Percentiles rank a stretch among this genome's conserved stretches.
phyloP scores from a whole-genome alignment of 257 asterid genomes.

The Capsicum baccatum region DNA sequence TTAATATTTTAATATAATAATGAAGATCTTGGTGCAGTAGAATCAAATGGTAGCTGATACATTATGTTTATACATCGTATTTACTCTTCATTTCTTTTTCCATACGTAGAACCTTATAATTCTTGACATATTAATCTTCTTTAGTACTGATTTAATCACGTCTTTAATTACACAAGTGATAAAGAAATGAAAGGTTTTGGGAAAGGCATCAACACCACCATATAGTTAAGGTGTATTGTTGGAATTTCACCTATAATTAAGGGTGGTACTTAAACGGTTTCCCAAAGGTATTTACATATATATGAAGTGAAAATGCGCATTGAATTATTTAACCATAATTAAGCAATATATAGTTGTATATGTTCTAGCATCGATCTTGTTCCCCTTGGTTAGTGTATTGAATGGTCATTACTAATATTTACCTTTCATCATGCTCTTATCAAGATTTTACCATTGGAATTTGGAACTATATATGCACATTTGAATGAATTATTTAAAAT shows the following conservation, averaged over 20 bases:
- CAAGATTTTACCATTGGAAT: background rate
- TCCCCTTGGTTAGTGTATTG: too few relatives aligned
- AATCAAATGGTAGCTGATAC: conserved; percentile 12
- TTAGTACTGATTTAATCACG: background rate
- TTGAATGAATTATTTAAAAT: background rate
- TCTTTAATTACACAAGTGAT: background rate
- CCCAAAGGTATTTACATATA: too few relatives aligned
- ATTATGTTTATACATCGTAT: background rate
- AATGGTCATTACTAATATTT: too few relatives aligned
- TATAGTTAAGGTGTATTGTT: too few relatives aligned
- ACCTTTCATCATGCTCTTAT: background rate
- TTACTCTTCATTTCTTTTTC: conserved; percentile 11
- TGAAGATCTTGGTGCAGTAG: background rate
- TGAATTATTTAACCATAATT: too few relatives aligned
- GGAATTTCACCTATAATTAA: too few relatives aligned
- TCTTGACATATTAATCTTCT: background rate
- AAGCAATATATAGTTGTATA: too few relatives aligned
- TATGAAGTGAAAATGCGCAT: too few relatives aligned
- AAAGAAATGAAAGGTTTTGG: background rate
- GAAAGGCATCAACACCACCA: too few relatives aligned
- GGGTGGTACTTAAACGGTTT: too few relatives aligned
- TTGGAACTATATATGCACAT: background rate
- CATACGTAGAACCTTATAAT: background rate
- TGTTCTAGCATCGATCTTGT: too few relatives aligned
- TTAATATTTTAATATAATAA: too few relatives aligned